Percentiles rank a stretch among this genome's conserved stretches.
These are phyloP conservation scores for Ramichloridium luteum DNA, from an alignment of 2,329 filamentous ascomycete species.

Conservation along the genomic window DNA sequence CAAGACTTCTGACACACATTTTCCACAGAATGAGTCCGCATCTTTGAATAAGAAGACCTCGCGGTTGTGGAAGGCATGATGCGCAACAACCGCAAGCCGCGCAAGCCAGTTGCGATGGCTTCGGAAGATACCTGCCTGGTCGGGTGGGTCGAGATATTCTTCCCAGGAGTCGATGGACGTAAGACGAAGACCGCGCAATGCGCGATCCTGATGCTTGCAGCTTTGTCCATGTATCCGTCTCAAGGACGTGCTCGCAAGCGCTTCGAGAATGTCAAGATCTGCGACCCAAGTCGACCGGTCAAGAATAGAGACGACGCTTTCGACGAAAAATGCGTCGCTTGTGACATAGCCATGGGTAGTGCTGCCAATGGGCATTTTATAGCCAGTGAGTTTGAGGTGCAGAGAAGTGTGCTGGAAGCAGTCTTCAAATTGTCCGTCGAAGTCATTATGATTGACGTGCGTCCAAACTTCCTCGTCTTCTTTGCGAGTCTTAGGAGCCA, in stretches of 20 bases:
- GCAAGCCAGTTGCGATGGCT: background rate
- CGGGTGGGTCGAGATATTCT: background rate
- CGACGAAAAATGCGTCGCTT: background rate
- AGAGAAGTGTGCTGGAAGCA: slow-evolving; percentile 1
- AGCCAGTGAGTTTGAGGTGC: background rate
- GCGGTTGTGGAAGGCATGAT: background rate
- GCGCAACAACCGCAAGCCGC: background rate
- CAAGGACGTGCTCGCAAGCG: background rate
- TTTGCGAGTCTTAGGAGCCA: background rate
- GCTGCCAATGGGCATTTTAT: background rate
- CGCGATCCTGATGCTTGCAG: background rate
- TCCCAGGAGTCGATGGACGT: slow-evolving; percentile 1
- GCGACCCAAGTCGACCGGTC: background rate
- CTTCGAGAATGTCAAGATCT: slow-evolving; percentile 1
- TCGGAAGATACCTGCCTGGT: background rate
- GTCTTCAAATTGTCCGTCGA: background rate
- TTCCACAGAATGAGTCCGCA: background rate
- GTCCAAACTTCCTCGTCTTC: background rate
- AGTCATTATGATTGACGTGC: background rate
- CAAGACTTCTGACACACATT: background rate
- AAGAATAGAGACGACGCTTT: slow-evolving; percentile 1
- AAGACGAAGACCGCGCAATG: background rate
- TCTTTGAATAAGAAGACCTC: background rate
- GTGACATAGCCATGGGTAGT: background rate
- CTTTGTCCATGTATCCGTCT: background rate